A percentile compares a stretch with the other conserved stretches of the same genome.
Conservation (phyloP, 768 basidiomycete genomes). For the Pleurotus giganteus region DNA sequence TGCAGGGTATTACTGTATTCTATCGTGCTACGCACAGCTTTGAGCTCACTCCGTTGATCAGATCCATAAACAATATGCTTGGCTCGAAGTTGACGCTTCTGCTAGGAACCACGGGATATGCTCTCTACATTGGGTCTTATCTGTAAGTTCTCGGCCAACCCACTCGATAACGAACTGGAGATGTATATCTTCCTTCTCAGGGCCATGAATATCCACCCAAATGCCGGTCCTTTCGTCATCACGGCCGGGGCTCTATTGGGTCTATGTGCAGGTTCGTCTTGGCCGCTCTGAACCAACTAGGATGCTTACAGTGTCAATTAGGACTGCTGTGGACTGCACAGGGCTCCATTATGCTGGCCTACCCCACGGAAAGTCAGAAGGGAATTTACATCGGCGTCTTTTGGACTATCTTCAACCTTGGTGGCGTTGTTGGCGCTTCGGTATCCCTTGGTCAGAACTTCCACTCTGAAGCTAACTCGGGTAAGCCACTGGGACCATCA, state of each 20-base stretch:
- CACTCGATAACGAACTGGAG: not conserved
- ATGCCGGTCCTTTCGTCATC: slow-evolving; percentile 62
- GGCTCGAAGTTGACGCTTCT: slow-evolving; percentile 75
- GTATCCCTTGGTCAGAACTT: slow-evolving; percentile 60
- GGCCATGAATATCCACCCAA: slow-evolving; percentile 67
- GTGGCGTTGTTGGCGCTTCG: slow-evolving; percentile 74
- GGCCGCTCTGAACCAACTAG: slow-evolving; percentile 36
- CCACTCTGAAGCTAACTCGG: slow-evolving; percentile 22
- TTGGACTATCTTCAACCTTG: slow-evolving; percentile 83
- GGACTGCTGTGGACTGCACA: slow-evolving; percentile 80
- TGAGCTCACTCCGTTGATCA: slow-evolving; percentile 18
- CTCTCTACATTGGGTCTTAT: slow-evolving; percentile 71
- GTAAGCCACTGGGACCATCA: slow-evolving; percentile 7
- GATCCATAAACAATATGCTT: slow-evolving; percentile 77
- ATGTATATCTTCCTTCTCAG: slow-evolving; percentile 30
- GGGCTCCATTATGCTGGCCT: slow-evolving; percentile 81
- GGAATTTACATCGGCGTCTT: slow-evolving; percentile 76
- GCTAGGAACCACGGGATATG: slow-evolving; percentile 74
- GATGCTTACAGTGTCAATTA: slow-evolving; percentile 41
- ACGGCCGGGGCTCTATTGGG: slow-evolving; percentile 71
- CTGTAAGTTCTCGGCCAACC: slow-evolving; percentile 52
- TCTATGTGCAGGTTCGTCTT: slow-evolving; percentile 48
- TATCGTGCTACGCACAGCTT: not conserved
- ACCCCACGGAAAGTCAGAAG: slow-evolving; percentile 77
- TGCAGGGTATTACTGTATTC: slow-evolving; percentile 46